Conservation (phyloP, 306 rosid species). For the Myrica gale region DNA sequence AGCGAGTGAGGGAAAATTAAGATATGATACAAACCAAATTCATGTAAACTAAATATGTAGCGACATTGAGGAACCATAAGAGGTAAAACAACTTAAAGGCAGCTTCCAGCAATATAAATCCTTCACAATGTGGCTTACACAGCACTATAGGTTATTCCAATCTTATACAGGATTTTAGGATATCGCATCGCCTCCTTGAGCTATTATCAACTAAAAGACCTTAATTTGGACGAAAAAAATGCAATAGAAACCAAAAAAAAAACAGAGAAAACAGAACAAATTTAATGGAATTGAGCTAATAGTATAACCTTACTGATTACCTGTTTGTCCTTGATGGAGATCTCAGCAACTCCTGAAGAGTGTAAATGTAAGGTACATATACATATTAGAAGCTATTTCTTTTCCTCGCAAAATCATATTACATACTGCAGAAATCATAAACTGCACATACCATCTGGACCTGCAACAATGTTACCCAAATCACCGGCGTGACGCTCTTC, state of each 20-base stretch:
- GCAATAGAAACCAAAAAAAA: too few relatives aligned
- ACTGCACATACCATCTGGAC: constrained; percentile 53
- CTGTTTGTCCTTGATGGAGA: constrained; percentile 55
- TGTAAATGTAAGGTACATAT: constrained; percentile 8
- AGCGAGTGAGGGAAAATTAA: constrained; percentile 1
- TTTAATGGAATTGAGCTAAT: neutral
- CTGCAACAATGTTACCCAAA: constrained; percentile 73
- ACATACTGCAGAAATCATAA: neutral
- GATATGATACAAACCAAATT: constrained; percentile 1
- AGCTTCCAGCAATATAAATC: neutral
- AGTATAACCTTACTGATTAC: constrained; percentile 22
- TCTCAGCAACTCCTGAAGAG: constrained; percentile 63
- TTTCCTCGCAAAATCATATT: constrained; percentile 5
- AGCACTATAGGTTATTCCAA: neutral
- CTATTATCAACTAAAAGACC: neutral
- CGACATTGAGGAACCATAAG: constrained; percentile 1
- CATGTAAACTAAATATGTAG: neutral
- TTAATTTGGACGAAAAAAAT: neutral
- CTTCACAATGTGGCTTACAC: neutral
- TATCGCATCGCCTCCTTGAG: neutral
- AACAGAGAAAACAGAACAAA: constrained; percentile 1
- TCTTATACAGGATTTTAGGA: neutral
- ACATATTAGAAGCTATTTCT: constrained; percentile 9
- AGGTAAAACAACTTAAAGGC: neutral
- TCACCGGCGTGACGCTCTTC: constrained; percentile 77